Base-by-base conservation (phyloP, 2,329 filamentous ascomycete genomes). In the Eutypa lata region DNA sequence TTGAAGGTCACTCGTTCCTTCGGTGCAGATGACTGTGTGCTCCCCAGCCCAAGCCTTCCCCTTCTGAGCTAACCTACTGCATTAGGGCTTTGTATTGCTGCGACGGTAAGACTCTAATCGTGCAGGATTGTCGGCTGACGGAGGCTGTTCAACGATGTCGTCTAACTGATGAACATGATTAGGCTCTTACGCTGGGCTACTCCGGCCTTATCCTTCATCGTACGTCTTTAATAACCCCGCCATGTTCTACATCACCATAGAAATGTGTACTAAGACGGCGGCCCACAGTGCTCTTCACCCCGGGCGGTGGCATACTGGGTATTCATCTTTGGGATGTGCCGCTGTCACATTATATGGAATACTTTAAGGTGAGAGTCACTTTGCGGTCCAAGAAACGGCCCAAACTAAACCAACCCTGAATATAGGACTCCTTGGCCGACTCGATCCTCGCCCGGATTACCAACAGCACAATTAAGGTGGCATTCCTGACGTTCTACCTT, bases 321-420 rank as follows among this genome's bases (percentile, higher is more conserved):
- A 55, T 61, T 28, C 56, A 59, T 50, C n/a, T 57, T 16, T 61
- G 58, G 58, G 58, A 59, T 50, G 58, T 54, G 14, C 49, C 56
- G 3, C 37, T 61, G 18, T 56, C 53, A 13, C 53, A 56, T 31
- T 57, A 51, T 38, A 22, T 57, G n/a, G 33, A 50, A 3, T 59
- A 56, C 24, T 35, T 37, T n/a, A 61, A 57, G 51, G 58, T 57
- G n/a, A 38, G 51, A 43, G 46, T 49, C 26, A 13, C 24, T 13
- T 8, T 14, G 26, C n/a, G 45, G 33, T 48, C 7, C 35, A 38
- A 38, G n/a, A 14, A 31, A 14, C 49, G 37, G n/a, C 3, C 19
- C 18, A 33, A 10, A n/a, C 28, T 47, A 26, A 43, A 35, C 16
- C 13, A 50, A 28, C 45, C 18, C 8, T 18, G 26, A 2, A 24